Base-by-base conservation (phyloP, 192 early-diverging fungal genomes). In the Backusella sp. region DNA sequence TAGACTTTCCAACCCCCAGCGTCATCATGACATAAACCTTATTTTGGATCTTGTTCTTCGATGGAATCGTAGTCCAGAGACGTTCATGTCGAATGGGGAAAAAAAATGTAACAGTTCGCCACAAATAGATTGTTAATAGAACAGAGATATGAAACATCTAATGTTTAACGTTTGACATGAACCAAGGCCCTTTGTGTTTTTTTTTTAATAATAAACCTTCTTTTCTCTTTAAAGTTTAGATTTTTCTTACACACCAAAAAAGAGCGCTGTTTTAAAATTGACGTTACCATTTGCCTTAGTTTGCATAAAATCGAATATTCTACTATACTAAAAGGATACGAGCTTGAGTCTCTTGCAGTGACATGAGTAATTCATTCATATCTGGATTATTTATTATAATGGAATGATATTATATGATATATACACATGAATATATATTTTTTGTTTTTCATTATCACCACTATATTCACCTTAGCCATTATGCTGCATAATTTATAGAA, bases 11-110 rank as follows among this genome's bases (percentile, higher is more conserved):
- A 62, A 4, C 0, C 56, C 12, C 26, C 7, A 62, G 26, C 56
- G 56, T 62, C 56, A 62, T 62, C 26, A 62, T 62, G 56, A 62
- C 56, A 62, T 28, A 14, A 62, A 62, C 21, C 26, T 62, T 56
- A 56, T 21, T 56, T 1, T n/a, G 7, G 4, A 7, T 56, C 53
- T 11, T 62, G 23, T 62, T 4, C 7, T 62, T 59, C 9, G 3
- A 62, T 62, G 21, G 11, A 62, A 49, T 49, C 19, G 46, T 49
- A 49, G 17, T 19, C 6, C n/a, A n/a, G 46, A 49, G n/a, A 17
- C 4, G 15, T 44, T 3, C 14, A 44, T 44, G 14, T 17, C 15
- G 42, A 56, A 56, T 56, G 8, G 7, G 8, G 6, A 11, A 56
- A 23, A 56, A 26, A 56, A 21, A 6, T 1, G n/a, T 9, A 53